Evolutionary conservation across 495 filamentous ascomycete species (phyloP), one percentile per base, ranked within the genome.

Genomic region (Xylaria grammica): DNA sequence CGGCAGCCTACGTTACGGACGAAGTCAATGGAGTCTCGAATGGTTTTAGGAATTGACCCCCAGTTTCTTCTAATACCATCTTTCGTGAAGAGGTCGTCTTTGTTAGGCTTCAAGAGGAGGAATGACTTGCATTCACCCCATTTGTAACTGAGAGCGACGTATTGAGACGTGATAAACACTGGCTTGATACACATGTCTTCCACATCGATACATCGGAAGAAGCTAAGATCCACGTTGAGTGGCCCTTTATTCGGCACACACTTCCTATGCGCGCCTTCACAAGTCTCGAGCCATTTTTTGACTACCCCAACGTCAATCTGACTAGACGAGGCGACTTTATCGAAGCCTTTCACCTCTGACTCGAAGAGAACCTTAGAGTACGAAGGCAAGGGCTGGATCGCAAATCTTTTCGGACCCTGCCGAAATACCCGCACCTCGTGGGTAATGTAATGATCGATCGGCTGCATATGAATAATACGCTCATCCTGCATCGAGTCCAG

Each of bases 71-170:
- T 60, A 1, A 72, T 32, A 10, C 58, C 63, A 15, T 63, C 65
- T 10, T 55, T 56, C 30, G 45, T 13, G 32, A 38, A 64, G 27
- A 65, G 66, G 9, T 44, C 27, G 6, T 44, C 44, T 19, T 65
- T 65, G 58, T 74, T 69, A 15, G 55, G 52, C 26, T 59, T 63
- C 1, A 63, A 34, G 6, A 73, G 66, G 30, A 59, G 65, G 17
- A 66, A 63, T 9, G 69, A 63, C 38, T 68, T 61, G 26, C 42
- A 42, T n/a, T 63, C 63, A 15, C 74, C 75, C 74, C 74, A 77
- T 38, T 71, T 71, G 63, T 76, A 77, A 22, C 74, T 75, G 8
- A 77, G 62, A 7, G 74, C 72, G 19, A 74, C 62, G 50, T 74
- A 75, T 34, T 57, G 66, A 45, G 50, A 65, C 6, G 44, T 60